A percentile compares a stretch with the other conserved stretches of the same genome.
These are phyloP conservation scores for Omphalotus guepiniiformis DNA, from an alignment of 768 basidiomycete genomes.

Conservation along the genomic window DNA sequence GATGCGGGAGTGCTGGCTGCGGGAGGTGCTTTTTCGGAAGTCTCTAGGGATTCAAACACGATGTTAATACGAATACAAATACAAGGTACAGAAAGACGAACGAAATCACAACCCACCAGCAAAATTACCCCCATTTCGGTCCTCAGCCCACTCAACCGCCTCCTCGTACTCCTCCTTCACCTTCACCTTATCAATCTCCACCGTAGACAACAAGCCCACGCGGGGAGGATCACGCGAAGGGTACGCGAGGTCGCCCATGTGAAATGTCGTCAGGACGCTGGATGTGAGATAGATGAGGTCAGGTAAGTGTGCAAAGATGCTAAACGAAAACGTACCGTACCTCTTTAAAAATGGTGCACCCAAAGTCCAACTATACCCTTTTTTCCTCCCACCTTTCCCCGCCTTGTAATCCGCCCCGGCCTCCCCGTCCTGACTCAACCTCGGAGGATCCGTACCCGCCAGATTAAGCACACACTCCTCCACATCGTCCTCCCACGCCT, in stretches of 20 bases:
- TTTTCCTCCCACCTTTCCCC: conserved; percentile 25
- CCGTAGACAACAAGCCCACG: conserved; percentile 69
- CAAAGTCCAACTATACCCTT: conserved; percentile 74
- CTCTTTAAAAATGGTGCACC: conserved; percentile 75
- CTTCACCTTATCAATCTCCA: conserved; percentile 54
- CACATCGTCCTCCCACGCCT: conserved; percentile 30
- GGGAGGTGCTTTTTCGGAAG: conserved; percentile 38
- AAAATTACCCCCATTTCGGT: conserved; percentile 23
- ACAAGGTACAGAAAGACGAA: conserved; percentile 6
- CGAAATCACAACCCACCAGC: conserved; percentile 34
- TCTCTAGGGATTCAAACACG: conserved; percentile 23
- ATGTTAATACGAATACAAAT: not conserved
- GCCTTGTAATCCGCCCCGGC: too few species aligned
- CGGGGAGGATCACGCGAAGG: conserved; percentile 66
- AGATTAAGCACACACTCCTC: conserved; percentile 51
- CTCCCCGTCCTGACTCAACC: too few species aligned
- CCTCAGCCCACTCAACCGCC: conserved; percentile 28
- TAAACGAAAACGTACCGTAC: conserved; percentile 28
- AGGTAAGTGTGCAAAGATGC: not conserved
- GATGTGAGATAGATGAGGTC: not conserved
- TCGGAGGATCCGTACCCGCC: conserved; percentile 64
- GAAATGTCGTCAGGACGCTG: conserved; percentile 63
- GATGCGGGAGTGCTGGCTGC: conserved; percentile 24
- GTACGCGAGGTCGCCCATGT: conserved; percentile 68
- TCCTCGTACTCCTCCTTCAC: conserved; percentile 36